Evolutionary conservation across 495 filamentous ascomycete genomes (phyloP).

Genomic region (Penicillium argentinense): DNA sequence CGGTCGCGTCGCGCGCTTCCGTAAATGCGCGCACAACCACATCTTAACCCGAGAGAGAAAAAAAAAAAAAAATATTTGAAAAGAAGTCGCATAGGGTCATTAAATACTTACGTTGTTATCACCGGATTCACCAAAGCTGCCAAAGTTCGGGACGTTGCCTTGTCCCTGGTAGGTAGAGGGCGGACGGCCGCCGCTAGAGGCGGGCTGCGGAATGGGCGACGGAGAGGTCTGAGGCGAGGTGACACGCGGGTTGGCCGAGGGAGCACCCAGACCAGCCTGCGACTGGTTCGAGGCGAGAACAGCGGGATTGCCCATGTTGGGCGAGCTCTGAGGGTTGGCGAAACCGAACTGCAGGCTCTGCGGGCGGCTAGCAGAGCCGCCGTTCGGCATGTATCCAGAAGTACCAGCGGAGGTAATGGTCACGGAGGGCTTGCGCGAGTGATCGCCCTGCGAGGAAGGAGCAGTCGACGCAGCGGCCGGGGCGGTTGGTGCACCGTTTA

Average conservation of each 20-base stretch:
- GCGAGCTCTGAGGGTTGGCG: slow-evolving; percentile 62
- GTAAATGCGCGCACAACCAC: slow-evolving; percentile 5
- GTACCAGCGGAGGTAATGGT: slow-evolving; percentile 81
- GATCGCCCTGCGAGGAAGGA: slow-evolving; percentile 54
- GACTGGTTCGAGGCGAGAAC: slow-evolving; percentile 46
- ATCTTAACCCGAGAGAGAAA: background rate
- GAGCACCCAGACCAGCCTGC: slow-evolving; percentile 58
- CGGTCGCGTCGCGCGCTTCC: slow-evolving; percentile 13
- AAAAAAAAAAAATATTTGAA: slow-evolving; percentile 14
- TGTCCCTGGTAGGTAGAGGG: slow-evolving; percentile 64
- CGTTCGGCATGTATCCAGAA: slow-evolving; percentile 73
- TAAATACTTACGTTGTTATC: slow-evolving; percentile 76
- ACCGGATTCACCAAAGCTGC: slow-evolving; percentile 66
- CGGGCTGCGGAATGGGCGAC: slow-evolving; percentile 83
- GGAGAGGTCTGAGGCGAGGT: slow-evolving; percentile 76
- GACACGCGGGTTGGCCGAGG: slow-evolving; percentile 61
- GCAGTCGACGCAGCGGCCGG: slow-evolving; percentile 35
- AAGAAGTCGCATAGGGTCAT: too few species aligned
- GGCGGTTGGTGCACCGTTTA: slow-evolving; percentile 62
- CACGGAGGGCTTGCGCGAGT: slow-evolving; percentile 80
- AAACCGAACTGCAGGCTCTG: slow-evolving; percentile 78
- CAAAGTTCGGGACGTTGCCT: slow-evolving; percentile 70
- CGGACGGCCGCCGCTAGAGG: slow-evolving; percentile 81
- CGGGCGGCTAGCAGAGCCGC: slow-evolving; percentile 60
- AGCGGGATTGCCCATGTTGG: slow-evolving; percentile 56